Base-by-base conservation (phyloP, 495 filamentous ascomycete genomes). In the Lentithecium fluviatile region DNA sequence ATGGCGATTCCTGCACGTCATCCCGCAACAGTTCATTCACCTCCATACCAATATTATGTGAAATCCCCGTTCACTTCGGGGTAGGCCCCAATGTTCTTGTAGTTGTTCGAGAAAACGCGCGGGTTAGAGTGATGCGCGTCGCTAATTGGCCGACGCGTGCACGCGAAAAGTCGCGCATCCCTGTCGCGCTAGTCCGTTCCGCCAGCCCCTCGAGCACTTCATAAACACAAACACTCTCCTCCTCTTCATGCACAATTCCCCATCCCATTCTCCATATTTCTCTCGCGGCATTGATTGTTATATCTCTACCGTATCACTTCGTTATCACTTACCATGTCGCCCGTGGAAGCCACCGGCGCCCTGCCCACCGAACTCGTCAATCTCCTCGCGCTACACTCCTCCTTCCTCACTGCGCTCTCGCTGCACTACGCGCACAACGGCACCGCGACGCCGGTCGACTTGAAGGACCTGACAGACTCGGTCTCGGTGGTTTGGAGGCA, bases 401-500 rank as follows among this genome's bases (percentile, higher is more conserved):
- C 82, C 48, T 82, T 87, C 55, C 76, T 86, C 56, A 80, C 79
- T 46, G 78, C 83, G 19, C 71, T 86, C 19, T 80, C 76, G 19
- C 69, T 86, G 51, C 80, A 85, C 56, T 79, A 79, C 57, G 84
- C 83, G 0, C 87, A 90, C 74, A 82, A 88, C 74, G 84, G 85
- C 65, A 74, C 76, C 8, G 68, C 77, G 37, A 78, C 80, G 0
- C 83, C 86, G 10, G 78, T 78, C 37, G 83, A 88, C 67, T 64
- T 88, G 26, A 76, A 76, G n/a, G 70, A 67, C 1, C 71, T 89
- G 6, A 79, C 75, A 37, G 78, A 80, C 4, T 76, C 78, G 56
- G 74, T 87, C 43, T 77, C 81, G 5, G 78, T 78, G 60, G 69
- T 79, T 40, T 89, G 85, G 85, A 78, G 82, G 40, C 83, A 82